Evolutionary conservation across 2,329 filamentous ascomycete species (phyloP), one percentile per base, ranked within the genome.

Genomic region (Emmonsia crescens): DNA sequence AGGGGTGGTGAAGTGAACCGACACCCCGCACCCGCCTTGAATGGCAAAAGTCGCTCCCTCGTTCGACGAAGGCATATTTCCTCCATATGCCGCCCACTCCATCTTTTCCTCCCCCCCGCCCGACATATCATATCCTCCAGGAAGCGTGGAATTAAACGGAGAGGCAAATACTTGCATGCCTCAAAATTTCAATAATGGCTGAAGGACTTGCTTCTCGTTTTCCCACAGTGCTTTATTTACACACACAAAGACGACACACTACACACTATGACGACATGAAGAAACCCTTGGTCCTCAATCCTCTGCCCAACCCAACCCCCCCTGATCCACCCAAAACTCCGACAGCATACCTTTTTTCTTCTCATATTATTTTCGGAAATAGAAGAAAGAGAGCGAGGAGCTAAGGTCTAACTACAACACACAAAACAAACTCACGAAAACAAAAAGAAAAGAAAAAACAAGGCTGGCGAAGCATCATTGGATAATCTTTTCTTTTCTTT

Each of bases 191-290:
- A 42, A 6, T 29, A 31, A 31, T 27, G 46, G 44, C 31, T 52
- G 46, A 38, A 27, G 38, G 58, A 9, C 24, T 60, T 36, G 36
- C 48, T 52, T 42, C 38, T 60, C 24, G 58, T 60, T 54, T 19
- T 19, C 27, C 36, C 29, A 38, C 46, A 16, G 21, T 40, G 48
- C 10, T 54, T 44, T 12, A 42, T 36, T 60, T 19, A 31, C 36
- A 38, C 36, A 9, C 36, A 31, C 48, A 60, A 24, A 60, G 19
- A 54, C 48, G 33, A 54, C 46, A 52, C 48, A 52, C 46, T 8
- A 54, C 14, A 52, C 46, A 42, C 58, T 51, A 60, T 21, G 58
- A 60, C 19, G 49, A 51, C 46, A 60, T 40, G 58, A 60, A 52
- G 46, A 54, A 51, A 36, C 48, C 33, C 49, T 60, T 54, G 33